These are phyloP conservation scores for Zymoseptoria brevis DNA, from an alignment of 2,329 filamentous ascomycete genomes.

Conservation along the genomic window DNA sequence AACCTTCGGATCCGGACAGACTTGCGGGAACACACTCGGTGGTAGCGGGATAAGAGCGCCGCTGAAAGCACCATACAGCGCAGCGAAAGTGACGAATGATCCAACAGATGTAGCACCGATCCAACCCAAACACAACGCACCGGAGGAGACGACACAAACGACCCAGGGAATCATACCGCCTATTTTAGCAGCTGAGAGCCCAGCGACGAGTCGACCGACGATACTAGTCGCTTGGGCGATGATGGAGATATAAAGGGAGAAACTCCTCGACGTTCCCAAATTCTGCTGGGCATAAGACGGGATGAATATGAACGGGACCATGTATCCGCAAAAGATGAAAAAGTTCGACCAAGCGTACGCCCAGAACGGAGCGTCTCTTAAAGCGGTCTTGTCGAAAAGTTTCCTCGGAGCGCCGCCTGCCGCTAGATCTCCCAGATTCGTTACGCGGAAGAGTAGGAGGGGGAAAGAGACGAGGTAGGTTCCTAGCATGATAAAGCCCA, in stretches of 20 bases:
- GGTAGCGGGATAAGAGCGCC: conserved; percentile 41
- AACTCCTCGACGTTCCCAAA: conserved; percentile 37
- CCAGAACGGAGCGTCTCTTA: conserved; percentile 34
- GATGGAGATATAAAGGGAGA: conserved; percentile 48
- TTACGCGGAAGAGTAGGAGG: conserved; percentile 27
- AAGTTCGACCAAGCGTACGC: conserved; percentile 28
- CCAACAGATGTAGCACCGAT: conserved; percentile 37
- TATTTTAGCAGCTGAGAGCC: conserved; percentile 42
- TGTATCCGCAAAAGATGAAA: conserved; percentile 28
- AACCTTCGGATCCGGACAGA: conserved; percentile 41
- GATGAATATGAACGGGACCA: conserved; percentile 38
- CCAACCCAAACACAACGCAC: conserved; percentile 49
- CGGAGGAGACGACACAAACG: conserved; percentile 39
- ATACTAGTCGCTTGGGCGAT: conserved; percentile 52
- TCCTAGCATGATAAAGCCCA: conserved; percentile 52
- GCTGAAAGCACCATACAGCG: conserved; percentile 39
- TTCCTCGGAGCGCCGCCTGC: conserved; percentile 20
- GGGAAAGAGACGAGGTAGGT: conserved; percentile 32
- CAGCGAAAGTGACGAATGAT: conserved; percentile 36
- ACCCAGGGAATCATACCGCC: conserved; percentile 50
- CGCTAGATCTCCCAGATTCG: conserved; percentile 25
- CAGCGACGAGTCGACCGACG: conserved; percentile 44
- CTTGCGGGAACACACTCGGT: conserved; percentile 34
- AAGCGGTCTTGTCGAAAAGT: conserved; percentile 34
- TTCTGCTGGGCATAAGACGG: conserved; percentile 30